phyloP scores from a whole-genome alignment of 2,329 filamentous ascomycete genomes.

The Fusarium papillatum region DNA sequence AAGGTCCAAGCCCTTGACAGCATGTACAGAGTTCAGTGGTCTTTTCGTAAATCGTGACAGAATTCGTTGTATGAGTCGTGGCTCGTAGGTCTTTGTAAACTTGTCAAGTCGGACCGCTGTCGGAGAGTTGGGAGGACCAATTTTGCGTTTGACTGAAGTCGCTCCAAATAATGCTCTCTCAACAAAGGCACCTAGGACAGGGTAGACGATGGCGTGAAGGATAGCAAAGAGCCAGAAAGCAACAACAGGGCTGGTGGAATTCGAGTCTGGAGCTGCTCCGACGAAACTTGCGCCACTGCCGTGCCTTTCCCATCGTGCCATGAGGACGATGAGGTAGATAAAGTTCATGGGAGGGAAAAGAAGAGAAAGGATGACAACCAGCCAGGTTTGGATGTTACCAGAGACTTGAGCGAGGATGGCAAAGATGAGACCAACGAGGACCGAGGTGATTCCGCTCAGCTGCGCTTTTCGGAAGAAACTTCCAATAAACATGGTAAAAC shows the following conservation, averaged over 20 bases:
- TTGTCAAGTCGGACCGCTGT: neutral
- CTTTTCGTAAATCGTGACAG: neutral
- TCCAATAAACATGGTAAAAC: constrained; percentile 80
- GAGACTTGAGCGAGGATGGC: constrained; percentile 79
- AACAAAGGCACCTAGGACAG: neutral
- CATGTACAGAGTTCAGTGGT: constrained; percentile 68
- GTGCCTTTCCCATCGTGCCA: neutral
- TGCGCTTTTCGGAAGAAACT: constrained; percentile 69
- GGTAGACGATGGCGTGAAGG: neutral
- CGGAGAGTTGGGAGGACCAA: neutral
- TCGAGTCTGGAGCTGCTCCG: neutral
- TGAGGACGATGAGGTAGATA: neutral
- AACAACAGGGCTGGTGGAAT: neutral
- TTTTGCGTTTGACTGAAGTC: neutral
- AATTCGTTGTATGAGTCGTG: constrained; percentile 43
- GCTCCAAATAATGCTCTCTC: neutral
- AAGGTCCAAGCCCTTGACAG: constrained; percentile 78
- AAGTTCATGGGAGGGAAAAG: constrained; percentile 14
- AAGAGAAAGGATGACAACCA: neutral
- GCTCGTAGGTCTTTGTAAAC: constrained; percentile 75
- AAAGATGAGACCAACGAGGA: constrained; percentile 77
- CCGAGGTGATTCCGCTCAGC: constrained; percentile 80
- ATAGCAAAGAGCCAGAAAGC: constrained; percentile 1
- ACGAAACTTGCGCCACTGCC: neutral
- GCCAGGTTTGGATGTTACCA: constrained; percentile 3